Percentiles rank a stretch among this genome's conserved stretches.
phyloP scores from a whole-genome alignment of 352 stramenopile genomes.

The Phytophthora pinifolia region DNA sequence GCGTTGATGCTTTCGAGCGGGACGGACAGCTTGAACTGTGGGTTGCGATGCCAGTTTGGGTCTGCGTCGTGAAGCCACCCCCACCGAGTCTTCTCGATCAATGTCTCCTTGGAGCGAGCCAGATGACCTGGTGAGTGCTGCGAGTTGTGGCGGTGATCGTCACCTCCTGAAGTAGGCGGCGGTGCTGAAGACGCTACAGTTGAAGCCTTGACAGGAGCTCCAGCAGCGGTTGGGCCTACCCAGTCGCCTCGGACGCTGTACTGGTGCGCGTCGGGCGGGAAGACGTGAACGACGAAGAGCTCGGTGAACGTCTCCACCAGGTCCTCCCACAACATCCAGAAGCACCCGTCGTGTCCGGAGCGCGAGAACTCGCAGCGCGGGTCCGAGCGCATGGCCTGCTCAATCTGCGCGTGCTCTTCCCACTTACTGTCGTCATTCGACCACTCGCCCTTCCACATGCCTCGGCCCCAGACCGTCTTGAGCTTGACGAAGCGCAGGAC shows the following conservation, averaged over 20 bases:
- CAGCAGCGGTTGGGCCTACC: slow-evolving; percentile 42
- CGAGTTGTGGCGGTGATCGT: slow-evolving; percentile 18
- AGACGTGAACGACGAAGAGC: slow-evolving; percentile 55
- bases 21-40: slow-evolving; percentile 81
- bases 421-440: slow-evolving; percentile 84
- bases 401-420: slow-evolving; percentile 79
- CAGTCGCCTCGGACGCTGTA: slow-evolving; percentile 59
- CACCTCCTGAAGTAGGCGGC: slow-evolving; percentile 7
- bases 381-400: slow-evolving; percentile 63
- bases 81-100: slow-evolving; percentile 70
- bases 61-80: slow-evolving; percentile 69
- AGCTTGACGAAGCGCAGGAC: slow-evolving; percentile 77
- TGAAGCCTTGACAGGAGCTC: slow-evolving; percentile 20
- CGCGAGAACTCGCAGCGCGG: slow-evolving; percentile 63
- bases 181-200: neutral
- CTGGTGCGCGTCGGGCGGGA: slow-evolving; percentile 44
- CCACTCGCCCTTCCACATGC: slow-evolving; percentile 84
- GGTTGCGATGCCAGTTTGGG: slow-evolving; percentile 91
- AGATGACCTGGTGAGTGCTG: slow-evolving; percentile 3
- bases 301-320: slow-evolving; percentile 74
- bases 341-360: slow-evolving; percentile 71
- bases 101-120: slow-evolving; percentile 28
- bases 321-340: slow-evolving; percentile 85
- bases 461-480: slow-evolving; percentile 76
- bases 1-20: slow-evolving; percentile 10